Percentiles rank a stretch among this genome's conserved stretches.
Evolutionary conservation across 495 filamentous ascomycete species (phyloP).

Genomic region (Neurospora sp.): DNA sequence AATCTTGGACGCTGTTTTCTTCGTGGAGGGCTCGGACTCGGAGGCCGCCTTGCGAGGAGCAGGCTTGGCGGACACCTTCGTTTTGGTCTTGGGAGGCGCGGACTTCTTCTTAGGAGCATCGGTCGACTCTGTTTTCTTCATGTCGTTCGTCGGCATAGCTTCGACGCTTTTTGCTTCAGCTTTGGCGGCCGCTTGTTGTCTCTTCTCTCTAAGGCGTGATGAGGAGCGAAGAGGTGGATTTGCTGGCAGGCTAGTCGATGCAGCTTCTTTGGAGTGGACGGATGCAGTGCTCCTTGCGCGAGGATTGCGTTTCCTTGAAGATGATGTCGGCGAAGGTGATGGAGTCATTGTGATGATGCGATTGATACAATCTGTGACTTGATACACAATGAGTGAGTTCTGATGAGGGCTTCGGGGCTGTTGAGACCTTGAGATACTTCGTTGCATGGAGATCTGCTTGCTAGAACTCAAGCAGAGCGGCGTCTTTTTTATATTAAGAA

Average conservation of each 20-base stretch:
- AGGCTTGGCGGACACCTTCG: background rate
- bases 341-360: background rate
- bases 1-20: background rate
- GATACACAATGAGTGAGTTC: background rate
- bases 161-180: background rate
- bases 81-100: background rate
- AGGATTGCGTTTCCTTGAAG: background rate
- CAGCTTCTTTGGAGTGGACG: background rate
- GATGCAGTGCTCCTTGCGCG: background rate
- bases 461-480: background rate
- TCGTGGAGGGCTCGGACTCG: background rate
- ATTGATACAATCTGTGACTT: background rate
- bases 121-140: background rate
- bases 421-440: background rate
- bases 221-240: background rate
- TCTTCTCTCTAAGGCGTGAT: background rate
- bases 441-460: background rate
- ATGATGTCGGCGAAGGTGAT: background rate
- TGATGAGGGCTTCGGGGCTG: background rate
- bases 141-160: background rate
- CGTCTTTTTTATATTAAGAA: background rate
- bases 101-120: background rate
- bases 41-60: background rate
- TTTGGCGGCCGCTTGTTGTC: background rate
- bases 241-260: background rate